Evolutionary conservation across 352 stramenopile genomes (phyloP).

Genomic region (Phytopythium cucurbitacearum): DNA sequence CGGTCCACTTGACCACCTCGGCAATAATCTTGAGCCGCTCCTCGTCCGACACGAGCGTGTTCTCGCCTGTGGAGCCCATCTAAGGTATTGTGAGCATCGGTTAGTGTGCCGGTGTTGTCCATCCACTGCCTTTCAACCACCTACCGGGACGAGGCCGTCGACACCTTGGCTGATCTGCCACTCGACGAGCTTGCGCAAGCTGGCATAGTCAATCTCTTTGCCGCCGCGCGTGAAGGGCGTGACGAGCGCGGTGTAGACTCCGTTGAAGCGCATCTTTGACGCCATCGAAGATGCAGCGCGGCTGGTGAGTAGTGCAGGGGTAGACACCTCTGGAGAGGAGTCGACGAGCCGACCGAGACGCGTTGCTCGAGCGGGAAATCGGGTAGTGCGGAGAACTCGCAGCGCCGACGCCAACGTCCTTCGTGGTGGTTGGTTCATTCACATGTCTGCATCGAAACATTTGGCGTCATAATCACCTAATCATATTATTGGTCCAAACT

Average conservation of each 20-base stretch:
- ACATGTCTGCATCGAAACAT: not conserved
- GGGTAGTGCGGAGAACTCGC: not conserved
- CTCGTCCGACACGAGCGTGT: constrained; percentile 87
- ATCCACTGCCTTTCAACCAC: constrained; percentile 1
- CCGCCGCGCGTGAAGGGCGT: constrained; percentile 92
- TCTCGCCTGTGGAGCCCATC: constrained; percentile 96
- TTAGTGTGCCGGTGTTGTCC: not conserved
- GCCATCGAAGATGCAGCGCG: not conserved
- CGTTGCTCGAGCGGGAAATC: not conserved
- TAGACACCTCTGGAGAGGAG: too few relatives aligned
- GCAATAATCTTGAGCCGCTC: constrained; percentile 92
- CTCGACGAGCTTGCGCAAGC: constrained; percentile 85
- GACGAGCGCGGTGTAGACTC: constrained; percentile 89
- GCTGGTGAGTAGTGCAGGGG: too few relatives aligned
- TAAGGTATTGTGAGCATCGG: constrained; percentile 2
- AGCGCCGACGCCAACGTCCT: not conserved
- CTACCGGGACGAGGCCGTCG: constrained; percentile 92
- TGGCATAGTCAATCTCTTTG: constrained; percentile 87
- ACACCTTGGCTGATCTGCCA: constrained; percentile 90
- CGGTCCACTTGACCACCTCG: constrained; percentile 73
- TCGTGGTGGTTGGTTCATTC: not conserved
- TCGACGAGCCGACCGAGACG: too few relatives aligned
- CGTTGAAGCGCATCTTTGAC: constrained; percentile 54
- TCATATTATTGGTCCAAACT: not conserved
- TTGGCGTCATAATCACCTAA: not conserved